These are phyloP conservation scores for Fusarium tricinctum DNA, from an alignment of 2,329 filamentous ascomycete genomes.

Conservation along the genomic window DNA sequence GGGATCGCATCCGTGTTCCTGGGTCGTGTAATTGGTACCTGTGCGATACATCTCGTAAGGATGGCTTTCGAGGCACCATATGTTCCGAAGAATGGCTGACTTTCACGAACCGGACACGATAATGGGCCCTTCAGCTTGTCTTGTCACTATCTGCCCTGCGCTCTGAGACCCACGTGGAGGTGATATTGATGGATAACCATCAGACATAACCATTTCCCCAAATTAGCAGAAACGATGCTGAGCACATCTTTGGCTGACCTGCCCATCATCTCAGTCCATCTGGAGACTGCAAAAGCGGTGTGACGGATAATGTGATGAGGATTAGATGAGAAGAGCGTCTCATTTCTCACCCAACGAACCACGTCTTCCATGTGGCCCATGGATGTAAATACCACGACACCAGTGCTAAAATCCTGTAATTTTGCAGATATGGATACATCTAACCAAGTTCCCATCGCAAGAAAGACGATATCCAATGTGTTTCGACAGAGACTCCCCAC, in stretches of 20 bases:
- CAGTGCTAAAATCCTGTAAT: constrained; percentile 15
- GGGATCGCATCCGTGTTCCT: constrained; percentile 1
- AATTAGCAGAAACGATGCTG: not conserved
- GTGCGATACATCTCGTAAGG: constrained; percentile 21
- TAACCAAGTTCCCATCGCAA: not conserved
- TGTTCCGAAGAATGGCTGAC: constrained; percentile 17
- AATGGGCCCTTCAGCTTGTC: constrained; percentile 1
- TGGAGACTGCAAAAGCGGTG: constrained; percentile 27
- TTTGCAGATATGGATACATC: constrained; percentile 5
- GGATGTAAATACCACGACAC: constrained; percentile 7
- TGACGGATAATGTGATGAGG: constrained; percentile 24
- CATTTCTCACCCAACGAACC: constrained; percentile 8
- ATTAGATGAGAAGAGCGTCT: constrained; percentile 12
- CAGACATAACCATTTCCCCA: not conserved
- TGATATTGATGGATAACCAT: not conserved
- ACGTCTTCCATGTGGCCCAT: constrained; percentile 9
- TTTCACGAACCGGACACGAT: constrained; percentile 7
- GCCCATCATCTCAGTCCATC: not conserved
- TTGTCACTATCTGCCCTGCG: constrained; percentile 2
- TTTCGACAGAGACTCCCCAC: not conserved
- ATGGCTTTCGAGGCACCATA: constrained; percentile 17
- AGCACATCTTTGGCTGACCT: not conserved
- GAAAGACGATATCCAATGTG: not conserved
- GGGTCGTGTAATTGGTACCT: constrained; percentile 11
- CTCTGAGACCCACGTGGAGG: constrained; percentile 15